These are phyloP conservation scores for Aspergillus calidoustus DNA, from an alignment of 2,329 filamentous ascomycete species.

Conservation along the genomic window DNA sequence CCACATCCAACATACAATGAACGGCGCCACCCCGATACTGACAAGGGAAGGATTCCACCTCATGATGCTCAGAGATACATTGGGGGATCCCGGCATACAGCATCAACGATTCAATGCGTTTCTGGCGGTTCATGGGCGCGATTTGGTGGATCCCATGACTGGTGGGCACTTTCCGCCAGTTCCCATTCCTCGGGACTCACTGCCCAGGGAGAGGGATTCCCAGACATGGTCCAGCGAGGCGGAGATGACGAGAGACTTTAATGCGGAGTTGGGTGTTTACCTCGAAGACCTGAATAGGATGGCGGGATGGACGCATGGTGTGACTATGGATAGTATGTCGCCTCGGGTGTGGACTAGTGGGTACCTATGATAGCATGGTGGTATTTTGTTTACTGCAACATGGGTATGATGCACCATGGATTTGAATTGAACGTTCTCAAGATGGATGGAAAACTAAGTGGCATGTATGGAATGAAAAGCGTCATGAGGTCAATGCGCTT, in stretches of 20 bases:
- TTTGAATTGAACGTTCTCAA: too few species aligned
- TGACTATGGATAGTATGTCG: background rate
- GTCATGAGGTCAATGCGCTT: too few species aligned
- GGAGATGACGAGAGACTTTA: background rate
- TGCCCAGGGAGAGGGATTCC: background rate
- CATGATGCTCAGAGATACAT: background rate
- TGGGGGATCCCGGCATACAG: background rate
- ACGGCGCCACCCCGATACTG: background rate
- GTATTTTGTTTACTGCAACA: too few species aligned
- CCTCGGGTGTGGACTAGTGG: background rate
- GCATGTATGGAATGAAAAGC: too few species aligned
- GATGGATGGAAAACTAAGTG: too few species aligned
- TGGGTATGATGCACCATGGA: too few species aligned
- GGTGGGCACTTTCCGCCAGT: background rate
- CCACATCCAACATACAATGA: background rate
- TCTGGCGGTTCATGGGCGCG: background rate
- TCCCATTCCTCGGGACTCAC: background rate
- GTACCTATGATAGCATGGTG: background rate
- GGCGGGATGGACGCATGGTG: background rate
- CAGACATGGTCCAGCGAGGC: background rate
- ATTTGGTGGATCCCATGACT: background rate
- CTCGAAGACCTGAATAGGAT: background rate
- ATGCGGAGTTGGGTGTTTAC: background rate
- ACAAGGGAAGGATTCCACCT: background rate
- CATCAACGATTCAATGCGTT: background rate